phyloP scores from a whole-genome alignment of 306 rosid species.

The Rosa chinensis region DNA sequence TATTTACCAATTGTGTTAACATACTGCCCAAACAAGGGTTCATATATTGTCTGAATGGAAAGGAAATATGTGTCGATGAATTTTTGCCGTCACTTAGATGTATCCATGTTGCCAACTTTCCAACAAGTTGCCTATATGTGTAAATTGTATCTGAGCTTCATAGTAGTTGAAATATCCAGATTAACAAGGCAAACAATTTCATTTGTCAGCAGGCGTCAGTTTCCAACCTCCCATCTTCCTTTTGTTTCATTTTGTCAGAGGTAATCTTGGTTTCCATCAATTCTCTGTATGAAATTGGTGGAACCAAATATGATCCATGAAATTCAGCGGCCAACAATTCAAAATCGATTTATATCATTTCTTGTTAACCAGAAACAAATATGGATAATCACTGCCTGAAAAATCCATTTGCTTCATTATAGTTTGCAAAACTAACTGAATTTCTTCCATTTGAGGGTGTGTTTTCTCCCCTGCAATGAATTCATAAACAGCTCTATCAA shows the following conservation, averaged over 20 bases:
- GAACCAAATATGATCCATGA: background rate
- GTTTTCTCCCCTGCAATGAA: constrained; percentile 66
- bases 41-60: constrained; percentile 39
- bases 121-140: background rate
- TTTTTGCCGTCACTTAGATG: background rate
- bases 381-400: background rate
- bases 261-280: background rate
- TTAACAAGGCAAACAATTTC: background rate
- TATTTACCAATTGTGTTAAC: constrained; percentile 30
- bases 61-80: constrained; percentile 23
- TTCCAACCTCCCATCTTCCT: background rate
- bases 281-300: background rate
- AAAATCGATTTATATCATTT: background rate
- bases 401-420: constrained; percentile 38
- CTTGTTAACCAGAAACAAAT: background rate
- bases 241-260: background rate
- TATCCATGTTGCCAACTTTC: background rate
- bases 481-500: constrained; percentile 52
- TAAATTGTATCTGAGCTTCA: constrained; percentile 3
- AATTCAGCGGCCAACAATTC: background rate
- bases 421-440: constrained; percentile 50
- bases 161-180: background rate
- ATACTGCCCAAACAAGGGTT: constrained; percentile 27
- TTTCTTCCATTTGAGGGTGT: constrained; percentile 46
- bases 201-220: background rate